Base-by-base conservation (phyloP, 768 basidiomycete genomes). In the Pholiota conissans region DNA sequence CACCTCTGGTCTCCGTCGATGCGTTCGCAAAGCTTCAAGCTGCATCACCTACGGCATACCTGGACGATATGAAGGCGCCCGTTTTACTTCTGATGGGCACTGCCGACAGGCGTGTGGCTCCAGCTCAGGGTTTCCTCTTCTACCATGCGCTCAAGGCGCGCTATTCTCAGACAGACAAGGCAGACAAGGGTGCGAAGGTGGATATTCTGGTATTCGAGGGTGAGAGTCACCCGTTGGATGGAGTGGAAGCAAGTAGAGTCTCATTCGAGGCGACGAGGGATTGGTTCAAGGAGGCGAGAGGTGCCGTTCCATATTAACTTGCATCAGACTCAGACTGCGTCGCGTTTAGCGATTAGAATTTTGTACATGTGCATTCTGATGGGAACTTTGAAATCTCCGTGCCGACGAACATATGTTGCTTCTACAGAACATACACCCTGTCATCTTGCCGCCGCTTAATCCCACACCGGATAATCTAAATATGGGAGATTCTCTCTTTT, bases 111-210 rank as follows among this genome's bases (percentile, higher is more conserved):
- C 73, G 89, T 0, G 89, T 88, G 4, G 79, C 85, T 4, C 82
- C 87, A 0, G 76, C 79, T 5, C 88, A 91, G 49, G 83, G 84
- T 0, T 75, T 77, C 54, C 79, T 77, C 6, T 87, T 83, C 65
- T 91, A 86, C 59, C 86, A 91, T 69, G 82, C 82, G 4, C 67
- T 91, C 54, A 88, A 83, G 65, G 82, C 76, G 6, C 65, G 70
- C 29, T 60, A 60, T 22, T 46, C 61, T 4, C 55, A 52, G 34
- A 14, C 32, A 22, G 37, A 42, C 26, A 22, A 47, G 40, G 37
- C 37, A 46, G 13, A 52, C 60, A 11, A 49, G 58, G 37, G 61
- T 56, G 24, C 66, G 72, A 69, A 73, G 5, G 81, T 87, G 14
- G 83, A 86, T 48, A 76, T 89, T 79, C 69, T 88, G 32, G 66